These are phyloP conservation scores for Penicillium longicatenatum DNA, from an alignment of 495 filamentous ascomycete genomes.

Conservation along the genomic window DNA sequence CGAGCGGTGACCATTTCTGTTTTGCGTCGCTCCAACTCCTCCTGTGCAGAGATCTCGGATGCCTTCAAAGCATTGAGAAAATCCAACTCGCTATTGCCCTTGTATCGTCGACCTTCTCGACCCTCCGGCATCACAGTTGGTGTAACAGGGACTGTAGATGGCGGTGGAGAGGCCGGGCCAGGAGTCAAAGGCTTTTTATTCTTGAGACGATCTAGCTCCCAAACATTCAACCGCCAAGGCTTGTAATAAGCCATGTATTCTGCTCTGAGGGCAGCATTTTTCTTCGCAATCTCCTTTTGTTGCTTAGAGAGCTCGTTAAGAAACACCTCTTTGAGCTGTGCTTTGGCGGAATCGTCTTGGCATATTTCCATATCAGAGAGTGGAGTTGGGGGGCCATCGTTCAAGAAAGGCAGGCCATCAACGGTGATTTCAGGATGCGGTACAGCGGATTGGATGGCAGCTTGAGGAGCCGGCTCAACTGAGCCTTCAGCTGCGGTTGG, in stretches of 20 bases:
- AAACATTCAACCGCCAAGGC: conserved; percentile 48
- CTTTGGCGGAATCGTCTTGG: conserved; percentile 42
- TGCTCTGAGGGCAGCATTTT: conserved; percentile 43
- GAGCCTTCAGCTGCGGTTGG: conserved; percentile 5
- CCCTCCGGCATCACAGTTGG: conserved; percentile 51
- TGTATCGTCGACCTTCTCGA: conserved; percentile 61
- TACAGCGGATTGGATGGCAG: conserved; percentile 13
- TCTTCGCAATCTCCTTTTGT: conserved; percentile 43
- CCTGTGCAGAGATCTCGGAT: conserved; percentile 73
- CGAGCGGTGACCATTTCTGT: conserved; percentile 67
- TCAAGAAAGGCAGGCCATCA: conserved; percentile 51
- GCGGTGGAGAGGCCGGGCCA: conserved; percentile 53
- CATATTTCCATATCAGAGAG: conserved; percentile 52
- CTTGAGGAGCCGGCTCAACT: conserved; percentile 14
- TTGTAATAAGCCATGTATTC: conserved; percentile 49
- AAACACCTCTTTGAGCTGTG: conserved; percentile 39
- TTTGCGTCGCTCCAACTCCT: conserved; percentile 69
- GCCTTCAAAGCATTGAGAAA: conserved; percentile 74
- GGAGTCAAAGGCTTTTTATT: conserved; percentile 53
- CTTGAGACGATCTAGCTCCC: conserved; percentile 64
- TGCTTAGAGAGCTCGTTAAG: conserved; percentile 38
- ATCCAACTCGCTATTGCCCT: conserved; percentile 73
- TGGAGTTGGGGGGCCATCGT: conserved; percentile 49
- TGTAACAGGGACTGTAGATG: conserved; percentile 36
- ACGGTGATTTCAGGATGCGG: conserved; percentile 26